These are phyloP conservation scores for Galium porrigens DNA, from an alignment of 305 asterid species.

Conservation along the genomic window DNA sequence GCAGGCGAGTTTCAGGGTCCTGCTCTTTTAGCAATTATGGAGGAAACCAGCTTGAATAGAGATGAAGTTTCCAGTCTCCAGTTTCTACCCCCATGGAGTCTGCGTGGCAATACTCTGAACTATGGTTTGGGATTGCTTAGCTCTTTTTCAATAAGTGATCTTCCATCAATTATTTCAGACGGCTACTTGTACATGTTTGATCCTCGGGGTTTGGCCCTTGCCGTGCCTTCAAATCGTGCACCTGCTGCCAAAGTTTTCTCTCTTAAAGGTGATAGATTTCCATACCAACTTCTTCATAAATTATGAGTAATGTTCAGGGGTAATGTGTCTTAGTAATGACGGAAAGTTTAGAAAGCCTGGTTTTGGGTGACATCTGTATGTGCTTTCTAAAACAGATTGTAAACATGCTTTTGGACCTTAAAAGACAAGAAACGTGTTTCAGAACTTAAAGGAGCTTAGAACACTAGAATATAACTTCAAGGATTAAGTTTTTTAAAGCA, in stretches of 20 bases:
- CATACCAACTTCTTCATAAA: not conserved
- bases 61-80: constrained; percentile 84
- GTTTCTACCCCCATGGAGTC: constrained; percentile 90
- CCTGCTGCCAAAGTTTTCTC: constrained; percentile 79
- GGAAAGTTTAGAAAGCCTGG: not conserved
- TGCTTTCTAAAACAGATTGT: not conserved
- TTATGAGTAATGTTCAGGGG: not conserved
- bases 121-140: constrained; percentile 90
- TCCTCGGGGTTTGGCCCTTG: constrained; percentile 76
- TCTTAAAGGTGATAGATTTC: constrained; percentile 41
- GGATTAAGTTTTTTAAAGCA: not conserved
- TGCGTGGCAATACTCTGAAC: constrained; percentile 70
- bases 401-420: not conserved
- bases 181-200: constrained; percentile 86
- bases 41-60: constrained; percentile 77
- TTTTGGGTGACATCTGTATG: not conserved
- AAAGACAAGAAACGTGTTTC: not conserved
- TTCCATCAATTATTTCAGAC: constrained; percentile 71
- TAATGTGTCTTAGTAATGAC: not conserved
- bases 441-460: not conserved
- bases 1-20: constrained; percentile 99
- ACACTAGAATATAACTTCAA: not conserved
- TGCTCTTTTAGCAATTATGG: constrained; percentile 66
- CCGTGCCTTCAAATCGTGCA: constrained; percentile 45
- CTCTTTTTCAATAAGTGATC: constrained; percentile 74